These are phyloP conservation scores for Populus nigra DNA, from an alignment of 345 rosid species.

Conservation along the genomic window DNA sequence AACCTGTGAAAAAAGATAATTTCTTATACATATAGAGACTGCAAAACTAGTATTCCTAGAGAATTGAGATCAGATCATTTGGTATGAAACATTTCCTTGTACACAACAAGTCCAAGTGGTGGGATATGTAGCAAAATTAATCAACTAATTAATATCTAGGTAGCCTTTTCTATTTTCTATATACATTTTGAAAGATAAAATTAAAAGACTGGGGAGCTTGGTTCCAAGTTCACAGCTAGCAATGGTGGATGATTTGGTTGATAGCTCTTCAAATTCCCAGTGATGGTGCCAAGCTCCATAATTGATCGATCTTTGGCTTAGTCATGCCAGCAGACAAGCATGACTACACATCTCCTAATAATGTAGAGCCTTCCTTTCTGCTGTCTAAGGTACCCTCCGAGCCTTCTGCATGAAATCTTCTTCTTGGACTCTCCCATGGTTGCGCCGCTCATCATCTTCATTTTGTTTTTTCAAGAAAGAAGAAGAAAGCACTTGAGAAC, in stretches of 20 bases:
- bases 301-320: slow-evolving; percentile 11
- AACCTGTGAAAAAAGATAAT: background rate
- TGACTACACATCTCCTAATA: slow-evolving; percentile 69
- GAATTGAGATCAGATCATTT: background rate
- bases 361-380: slow-evolving; percentile 78
- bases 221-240: background rate
- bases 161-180: background rate
- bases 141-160: background rate
- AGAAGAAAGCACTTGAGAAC: background rate
- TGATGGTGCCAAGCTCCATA: background rate
- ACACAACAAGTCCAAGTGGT: background rate
- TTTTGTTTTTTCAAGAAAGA: background rate
- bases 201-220: background rate
- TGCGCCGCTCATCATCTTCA: slow-evolving; percentile 27
- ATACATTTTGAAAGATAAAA: background rate
- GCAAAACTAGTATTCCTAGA: background rate
- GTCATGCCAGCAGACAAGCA: slow-evolving; percentile 85
- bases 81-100: background rate
- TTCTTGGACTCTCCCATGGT: slow-evolving; percentile 41
- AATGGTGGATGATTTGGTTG: background rate
- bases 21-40: background rate
- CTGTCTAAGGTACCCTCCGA: slow-evolving; percentile 65
- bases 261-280: background rate
- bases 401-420: slow-evolving; percentile 50
- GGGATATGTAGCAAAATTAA: background rate